Evolutionary conservation across 192 early-diverging fungal species (phyloP).

Genomic region (Entomortierella lignicola): DNA sequence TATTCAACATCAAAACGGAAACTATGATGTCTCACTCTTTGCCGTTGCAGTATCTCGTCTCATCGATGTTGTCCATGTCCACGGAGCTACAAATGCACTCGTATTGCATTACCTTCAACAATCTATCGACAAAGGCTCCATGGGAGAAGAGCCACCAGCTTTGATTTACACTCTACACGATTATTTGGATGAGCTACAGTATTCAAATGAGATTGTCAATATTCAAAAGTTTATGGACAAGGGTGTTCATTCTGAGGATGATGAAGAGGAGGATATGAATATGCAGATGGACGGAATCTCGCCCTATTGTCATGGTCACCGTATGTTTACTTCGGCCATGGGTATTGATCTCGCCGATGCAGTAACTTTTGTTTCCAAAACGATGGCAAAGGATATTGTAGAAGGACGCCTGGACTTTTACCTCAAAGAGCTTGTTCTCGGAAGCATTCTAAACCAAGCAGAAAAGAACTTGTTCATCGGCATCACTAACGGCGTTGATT

Average conservation of each 20-base stretch:
- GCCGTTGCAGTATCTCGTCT: conserved; percentile 31
- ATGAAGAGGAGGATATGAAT: conserved; percentile 48
- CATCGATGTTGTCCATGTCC: conserved; percentile 67
- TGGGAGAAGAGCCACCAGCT: conserved; percentile 57
- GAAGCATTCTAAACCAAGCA: conserved; percentile 58
- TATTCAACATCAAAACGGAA: conserved; percentile 54
- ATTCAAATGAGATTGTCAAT: conserved; percentile 61
- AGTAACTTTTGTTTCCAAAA: conserved; percentile 65
- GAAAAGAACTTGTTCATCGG: conserved; percentile 59
- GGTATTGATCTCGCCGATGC: conserved; percentile 65
- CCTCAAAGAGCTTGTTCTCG: conserved; percentile 66
- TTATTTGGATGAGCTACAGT: conserved; percentile 67
- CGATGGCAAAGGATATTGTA: conserved; percentile 66
- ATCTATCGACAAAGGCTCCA: conserved; percentile 31
- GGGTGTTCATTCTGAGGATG: conserved; percentile 35
- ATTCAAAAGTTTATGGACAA: conserved; percentile 61
- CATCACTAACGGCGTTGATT: conserved; percentile 68
- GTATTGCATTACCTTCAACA: conserved; percentile 57
- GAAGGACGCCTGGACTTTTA: conserved; percentile 65
- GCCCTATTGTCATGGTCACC: conserved; percentile 59
- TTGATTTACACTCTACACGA: conserved; percentile 70
- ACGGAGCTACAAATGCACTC: conserved; percentile 68
- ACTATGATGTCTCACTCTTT: conserved; percentile 63
- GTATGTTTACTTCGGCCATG: conserved; percentile 61
- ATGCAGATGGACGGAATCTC: conserved; percentile 40